Conservation (phyloP, 2,329 filamentous ascomycete genomes). For the Cercospora sojina region DNA sequence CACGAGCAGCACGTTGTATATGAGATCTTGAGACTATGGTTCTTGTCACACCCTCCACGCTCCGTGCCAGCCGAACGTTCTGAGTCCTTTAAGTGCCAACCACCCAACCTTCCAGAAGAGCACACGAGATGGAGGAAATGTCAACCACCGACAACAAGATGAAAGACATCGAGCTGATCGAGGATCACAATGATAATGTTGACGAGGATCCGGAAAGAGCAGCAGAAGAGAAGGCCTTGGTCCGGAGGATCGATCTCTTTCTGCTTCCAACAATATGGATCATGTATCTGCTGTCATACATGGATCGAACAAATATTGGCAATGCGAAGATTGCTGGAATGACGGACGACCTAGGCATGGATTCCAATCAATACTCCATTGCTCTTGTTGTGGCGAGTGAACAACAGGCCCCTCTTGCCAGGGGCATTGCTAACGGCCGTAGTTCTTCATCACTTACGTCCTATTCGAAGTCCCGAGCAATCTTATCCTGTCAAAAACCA, state of each 20-base stretch:
- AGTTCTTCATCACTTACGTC: constrained; percentile 48
- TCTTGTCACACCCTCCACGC: not conserved
- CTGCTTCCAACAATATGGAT: constrained; percentile 52
- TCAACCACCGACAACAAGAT: constrained; percentile 23
- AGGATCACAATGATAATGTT: constrained; percentile 18
- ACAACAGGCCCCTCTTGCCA: not conserved
- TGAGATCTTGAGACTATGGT: not conserved
- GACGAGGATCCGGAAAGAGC: constrained; percentile 13
- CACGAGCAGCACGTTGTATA: not conserved
- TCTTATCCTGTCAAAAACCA: constrained; percentile 52
- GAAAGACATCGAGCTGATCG: constrained; percentile 28
- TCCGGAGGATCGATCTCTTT: constrained; percentile 48
- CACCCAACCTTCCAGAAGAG: not conserved
- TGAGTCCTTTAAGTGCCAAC: not conserved
- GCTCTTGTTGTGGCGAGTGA: constrained; percentile 46
- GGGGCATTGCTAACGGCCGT: not conserved
- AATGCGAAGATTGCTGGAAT: constrained; percentile 56
- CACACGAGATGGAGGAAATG: not conserved
- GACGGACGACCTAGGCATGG: constrained; percentile 48
- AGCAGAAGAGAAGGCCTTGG: constrained; percentile 46
- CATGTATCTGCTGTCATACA: constrained; percentile 48
- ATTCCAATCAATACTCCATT: constrained; percentile 53
- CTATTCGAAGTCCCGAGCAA: constrained; percentile 56
- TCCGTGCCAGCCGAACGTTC: not conserved
- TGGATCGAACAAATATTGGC: constrained; percentile 42